Percentiles rank a stretch among this genome's conserved stretches.
Conservation (phyloP, 495 filamentous ascomycete genomes). For the Neurospora africana region DNA sequence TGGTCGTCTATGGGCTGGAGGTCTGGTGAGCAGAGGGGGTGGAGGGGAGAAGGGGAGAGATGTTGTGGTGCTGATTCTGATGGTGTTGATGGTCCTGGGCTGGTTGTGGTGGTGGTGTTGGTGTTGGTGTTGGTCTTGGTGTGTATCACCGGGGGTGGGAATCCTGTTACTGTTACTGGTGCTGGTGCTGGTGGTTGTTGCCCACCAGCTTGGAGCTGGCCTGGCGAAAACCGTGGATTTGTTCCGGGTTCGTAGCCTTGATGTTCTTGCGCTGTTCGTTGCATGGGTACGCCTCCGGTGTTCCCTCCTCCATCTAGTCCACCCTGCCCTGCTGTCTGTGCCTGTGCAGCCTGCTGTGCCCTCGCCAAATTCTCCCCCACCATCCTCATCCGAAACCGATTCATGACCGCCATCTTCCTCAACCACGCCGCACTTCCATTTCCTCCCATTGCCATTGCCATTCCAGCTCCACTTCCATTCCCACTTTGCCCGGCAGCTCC, state of each 20-base stretch:
- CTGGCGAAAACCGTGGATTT: neutral
- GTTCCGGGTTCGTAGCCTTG: neutral
- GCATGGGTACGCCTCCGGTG: neutral
- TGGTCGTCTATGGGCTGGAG: constrained; percentile 8
- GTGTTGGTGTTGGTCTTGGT: too few species aligned
- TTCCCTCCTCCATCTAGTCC: neutral
- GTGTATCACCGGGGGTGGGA: neutral
- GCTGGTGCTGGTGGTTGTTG: neutral
- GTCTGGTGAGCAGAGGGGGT: constrained; percentile 17
- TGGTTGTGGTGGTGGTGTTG: neutral
- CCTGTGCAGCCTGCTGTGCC: constrained; percentile 2
- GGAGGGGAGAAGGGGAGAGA: constrained; percentile 15
- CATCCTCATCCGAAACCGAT: constrained; percentile 18
- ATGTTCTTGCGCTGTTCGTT: neutral
- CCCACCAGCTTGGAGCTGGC: neutral
- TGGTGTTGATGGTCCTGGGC: neutral
- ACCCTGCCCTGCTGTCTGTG: neutral
- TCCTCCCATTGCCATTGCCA: neutral
- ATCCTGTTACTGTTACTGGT: neutral
- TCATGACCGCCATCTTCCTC: constrained; percentile 22
- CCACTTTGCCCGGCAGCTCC: neutral
- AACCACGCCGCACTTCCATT: constrained; percentile 10
- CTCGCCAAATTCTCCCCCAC: neutral
- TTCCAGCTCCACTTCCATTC: neutral
- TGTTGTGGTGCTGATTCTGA: neutral